Percentiles rank a stretch among this genome's conserved stretches.
Conservation (phyloP, 495 filamentous ascomycete species). For the Niebla homalea region DNA sequence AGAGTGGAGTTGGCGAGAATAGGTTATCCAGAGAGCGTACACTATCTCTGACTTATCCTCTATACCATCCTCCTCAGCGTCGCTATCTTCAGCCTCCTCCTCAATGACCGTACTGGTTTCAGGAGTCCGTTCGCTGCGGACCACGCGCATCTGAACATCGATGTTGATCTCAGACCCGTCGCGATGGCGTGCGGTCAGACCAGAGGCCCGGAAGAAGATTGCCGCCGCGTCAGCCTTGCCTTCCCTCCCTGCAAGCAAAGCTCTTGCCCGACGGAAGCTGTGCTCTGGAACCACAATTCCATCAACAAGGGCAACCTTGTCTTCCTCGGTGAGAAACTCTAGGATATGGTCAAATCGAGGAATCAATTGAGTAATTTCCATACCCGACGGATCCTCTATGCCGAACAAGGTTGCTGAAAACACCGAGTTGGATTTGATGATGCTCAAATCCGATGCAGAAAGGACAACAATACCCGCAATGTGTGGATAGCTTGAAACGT, state of each 20-base stretch:
- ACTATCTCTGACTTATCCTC: conserved; percentile 61
- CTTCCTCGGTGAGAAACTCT: conserved; percentile 69
- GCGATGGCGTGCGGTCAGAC: conserved; percentile 71
- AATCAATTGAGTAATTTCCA: conserved; percentile 64
- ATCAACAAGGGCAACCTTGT: conserved; percentile 67
- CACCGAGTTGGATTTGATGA: conserved; percentile 87
- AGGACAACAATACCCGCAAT: conserved; percentile 95
- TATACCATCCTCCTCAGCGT: conserved; percentile 28
- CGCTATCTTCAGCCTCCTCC: conserved; percentile 28
- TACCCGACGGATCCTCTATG: conserved; percentile 65
- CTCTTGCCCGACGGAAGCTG: conserved; percentile 80
- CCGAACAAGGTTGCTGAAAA: conserved; percentile 89
- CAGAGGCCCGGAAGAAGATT: conserved; percentile 65
- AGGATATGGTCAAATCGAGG: conserved; percentile 79
- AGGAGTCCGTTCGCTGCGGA: conserved; percentile 61
- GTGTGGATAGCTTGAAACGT: conserved; percentile 86
- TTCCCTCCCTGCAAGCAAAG: conserved; percentile 67
- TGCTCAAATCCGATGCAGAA: conserved; percentile 55
- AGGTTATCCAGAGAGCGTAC: conserved; percentile 93
- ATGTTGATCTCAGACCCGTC: conserved; percentile 85
- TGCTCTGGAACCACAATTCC: conserved; percentile 97
- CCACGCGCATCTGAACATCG: conserved; percentile 89
- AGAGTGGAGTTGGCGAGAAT: conserved; percentile 82
- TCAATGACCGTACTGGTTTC: conserved; percentile 23
- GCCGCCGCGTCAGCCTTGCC: conserved; percentile 58